phyloP scores from a whole-genome alignment of 78 protist genomes.

The Acrasis kona region DNA sequence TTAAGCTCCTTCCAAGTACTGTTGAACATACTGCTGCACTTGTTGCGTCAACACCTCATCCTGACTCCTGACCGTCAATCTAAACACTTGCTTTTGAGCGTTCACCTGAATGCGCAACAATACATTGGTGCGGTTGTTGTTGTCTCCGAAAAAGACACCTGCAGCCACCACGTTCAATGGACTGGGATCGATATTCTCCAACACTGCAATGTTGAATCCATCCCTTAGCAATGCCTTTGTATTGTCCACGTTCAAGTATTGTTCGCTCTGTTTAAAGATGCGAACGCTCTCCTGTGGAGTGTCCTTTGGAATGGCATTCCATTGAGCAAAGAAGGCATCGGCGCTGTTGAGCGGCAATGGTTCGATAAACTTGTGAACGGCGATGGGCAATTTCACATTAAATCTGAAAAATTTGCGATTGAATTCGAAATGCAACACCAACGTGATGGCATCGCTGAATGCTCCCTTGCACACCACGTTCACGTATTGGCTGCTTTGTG shows the following conservation, averaged over 20 bases:
- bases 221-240: neutral
- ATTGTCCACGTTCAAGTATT: neutral
- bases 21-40: no score
- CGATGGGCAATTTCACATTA: neutral
- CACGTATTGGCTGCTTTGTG: neutral
- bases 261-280: neutral
- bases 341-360: neutral
- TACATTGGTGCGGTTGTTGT: conserved; percentile 21
- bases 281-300: neutral
- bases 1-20: no score
- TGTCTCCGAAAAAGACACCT: conserved; percentile 34
- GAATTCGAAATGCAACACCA: neutral
- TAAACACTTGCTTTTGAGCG: conserved; percentile 44
- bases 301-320: neutral
- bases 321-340: neutral
- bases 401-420: neutral
- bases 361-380: neutral
- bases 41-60: neutral
- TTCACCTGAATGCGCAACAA: conserved; percentile 55
- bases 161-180: conserved; percentile 58
- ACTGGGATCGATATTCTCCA: conserved; percentile 61
- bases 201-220: conserved; percentile 30
- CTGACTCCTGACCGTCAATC: conserved; percentile 36
- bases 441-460: neutral
- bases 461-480: neutral